Conservation (phyloP, 2,329 filamentous ascomycete genomes). For the Arthrobotrys megalospora region DNA sequence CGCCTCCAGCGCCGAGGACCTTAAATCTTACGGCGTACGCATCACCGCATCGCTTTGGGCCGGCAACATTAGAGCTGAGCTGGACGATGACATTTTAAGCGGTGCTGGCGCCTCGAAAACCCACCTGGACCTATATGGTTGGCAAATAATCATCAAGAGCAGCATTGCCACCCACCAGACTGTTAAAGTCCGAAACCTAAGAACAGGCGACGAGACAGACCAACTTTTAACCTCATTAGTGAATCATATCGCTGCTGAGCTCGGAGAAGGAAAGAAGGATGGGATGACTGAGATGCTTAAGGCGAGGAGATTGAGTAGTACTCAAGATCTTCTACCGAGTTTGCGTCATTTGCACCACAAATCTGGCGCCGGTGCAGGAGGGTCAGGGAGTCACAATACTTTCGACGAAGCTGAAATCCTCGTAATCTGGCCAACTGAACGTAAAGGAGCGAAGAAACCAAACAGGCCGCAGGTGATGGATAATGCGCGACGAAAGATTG, state of each 20-base stretch:
- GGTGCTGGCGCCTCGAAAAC: constrained; percentile 86
- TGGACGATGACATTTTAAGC: constrained; percentile 83
- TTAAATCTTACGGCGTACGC: constrained; percentile 82
- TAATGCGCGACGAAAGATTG: constrained; percentile 65
- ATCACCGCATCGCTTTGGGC: constrained; percentile 76
- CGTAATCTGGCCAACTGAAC: constrained; percentile 87
- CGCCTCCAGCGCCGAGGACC: constrained; percentile 83
- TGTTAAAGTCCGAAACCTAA: constrained; percentile 84
- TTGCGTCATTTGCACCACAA: constrained; percentile 65
- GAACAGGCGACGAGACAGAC: constrained; percentile 85
- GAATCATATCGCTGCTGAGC: constrained; percentile 84
- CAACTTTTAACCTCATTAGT: constrained; percentile 80
- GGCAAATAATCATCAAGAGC: constrained; percentile 83
- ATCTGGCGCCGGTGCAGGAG: constrained; percentile 64
- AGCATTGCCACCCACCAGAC: constrained; percentile 70
- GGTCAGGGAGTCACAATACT: constrained; percentile 64
- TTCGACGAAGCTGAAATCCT: constrained; percentile 75
- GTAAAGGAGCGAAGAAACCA: constrained; percentile 85
- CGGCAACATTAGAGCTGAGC: constrained; percentile 87
- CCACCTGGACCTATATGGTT: constrained; percentile 80
- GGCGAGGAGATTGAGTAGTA: constrained; percentile 52
- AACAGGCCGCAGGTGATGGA: constrained; percentile 90
- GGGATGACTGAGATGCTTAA: constrained; percentile 68
- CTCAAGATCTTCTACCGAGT: constrained; percentile 65
- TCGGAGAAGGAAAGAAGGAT: constrained; percentile 81